phyloP scores from a whole-genome alignment of 768 basidiomycete genomes.

The Podaxis sp. region DNA sequence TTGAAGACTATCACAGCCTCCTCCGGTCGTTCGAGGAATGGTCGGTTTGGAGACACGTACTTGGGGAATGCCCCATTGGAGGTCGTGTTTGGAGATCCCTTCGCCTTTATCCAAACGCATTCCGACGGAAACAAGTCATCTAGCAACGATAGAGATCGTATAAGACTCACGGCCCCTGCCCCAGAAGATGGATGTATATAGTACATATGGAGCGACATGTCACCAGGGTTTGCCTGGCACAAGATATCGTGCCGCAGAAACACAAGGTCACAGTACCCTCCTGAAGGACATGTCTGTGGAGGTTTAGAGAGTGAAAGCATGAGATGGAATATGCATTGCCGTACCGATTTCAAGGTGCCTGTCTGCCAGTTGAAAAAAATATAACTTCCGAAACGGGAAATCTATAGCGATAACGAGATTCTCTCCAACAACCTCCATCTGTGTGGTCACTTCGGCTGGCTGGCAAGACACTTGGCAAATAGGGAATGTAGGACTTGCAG shows the following conservation, averaged over 20 bases:
- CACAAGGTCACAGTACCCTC: background rate
- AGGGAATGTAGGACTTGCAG: background rate
- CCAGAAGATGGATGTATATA: background rate
- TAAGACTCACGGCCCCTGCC: background rate
- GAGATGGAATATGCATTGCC: background rate
- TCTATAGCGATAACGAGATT: background rate
- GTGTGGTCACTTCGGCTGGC: background rate
- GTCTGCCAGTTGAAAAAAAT: background rate
- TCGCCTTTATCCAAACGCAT: background rate
- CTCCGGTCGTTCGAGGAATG: background rate
- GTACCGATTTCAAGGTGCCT: background rate
- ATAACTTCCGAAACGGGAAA: background rate
- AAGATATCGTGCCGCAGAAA: background rate
- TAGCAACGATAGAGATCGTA: background rate
- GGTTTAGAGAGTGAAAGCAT: background rate
- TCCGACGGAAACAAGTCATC: background rate
- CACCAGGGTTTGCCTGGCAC: background rate
- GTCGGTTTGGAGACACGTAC: background rate
- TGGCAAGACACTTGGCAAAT: background rate
- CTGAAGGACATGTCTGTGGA: background rate
- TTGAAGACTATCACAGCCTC: background rate
- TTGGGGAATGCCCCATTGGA: background rate
- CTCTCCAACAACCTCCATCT: background rate
- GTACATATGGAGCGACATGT: background rate
- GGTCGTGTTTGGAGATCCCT: background rate